A percentile compares a stretch with the other conserved stretches of the same genome.
These are phyloP conservation scores for Salicornia ramosissima DNA, from an alignment of 148 eudicot species.

Conservation along the genomic window DNA sequence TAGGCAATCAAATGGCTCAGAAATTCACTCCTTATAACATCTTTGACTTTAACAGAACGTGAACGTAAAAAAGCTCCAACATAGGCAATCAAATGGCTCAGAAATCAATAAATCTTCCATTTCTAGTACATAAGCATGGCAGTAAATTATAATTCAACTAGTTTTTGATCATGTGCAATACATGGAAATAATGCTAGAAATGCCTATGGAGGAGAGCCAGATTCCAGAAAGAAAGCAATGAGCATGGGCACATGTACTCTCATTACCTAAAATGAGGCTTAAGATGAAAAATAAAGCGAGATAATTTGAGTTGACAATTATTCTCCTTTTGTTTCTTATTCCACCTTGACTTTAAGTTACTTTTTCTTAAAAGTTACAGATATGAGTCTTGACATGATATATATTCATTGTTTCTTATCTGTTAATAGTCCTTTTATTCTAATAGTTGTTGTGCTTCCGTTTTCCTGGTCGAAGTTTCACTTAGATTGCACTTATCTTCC, in stretches of 20 bases:
- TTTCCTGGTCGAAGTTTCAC: not conserved
- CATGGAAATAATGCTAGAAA: not conserved
- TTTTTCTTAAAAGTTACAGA: not conserved
- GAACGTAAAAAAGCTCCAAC: not conserved
- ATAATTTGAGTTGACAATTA: too few species aligned
- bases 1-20: not conserved
- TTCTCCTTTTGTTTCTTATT: too few species aligned
- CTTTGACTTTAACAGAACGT: too few species aligned
- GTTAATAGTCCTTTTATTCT: not conserved
- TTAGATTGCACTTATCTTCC: too few species aligned
- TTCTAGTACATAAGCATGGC: not conserved
- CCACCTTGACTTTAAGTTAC: not conserved
- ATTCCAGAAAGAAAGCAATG: not conserved
- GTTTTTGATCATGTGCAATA: not conserved
- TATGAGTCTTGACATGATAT: slow-evolving; percentile 4
- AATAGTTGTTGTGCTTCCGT: not conserved
- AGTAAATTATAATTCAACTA: not conserved
- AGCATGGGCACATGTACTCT: too few species aligned
- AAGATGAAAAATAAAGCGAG: too few species aligned
- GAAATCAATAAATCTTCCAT: not conserved
- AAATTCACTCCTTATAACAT: too few species aligned
- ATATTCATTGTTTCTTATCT: not conserved
- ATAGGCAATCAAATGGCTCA: not conserved
- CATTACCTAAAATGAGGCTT: too few species aligned
- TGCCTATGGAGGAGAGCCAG: not conserved